Evolutionary conservation across 1,284 basidiomycete genomes (phyloP).

Genomic region (Bjerkandera adusta): DNA sequence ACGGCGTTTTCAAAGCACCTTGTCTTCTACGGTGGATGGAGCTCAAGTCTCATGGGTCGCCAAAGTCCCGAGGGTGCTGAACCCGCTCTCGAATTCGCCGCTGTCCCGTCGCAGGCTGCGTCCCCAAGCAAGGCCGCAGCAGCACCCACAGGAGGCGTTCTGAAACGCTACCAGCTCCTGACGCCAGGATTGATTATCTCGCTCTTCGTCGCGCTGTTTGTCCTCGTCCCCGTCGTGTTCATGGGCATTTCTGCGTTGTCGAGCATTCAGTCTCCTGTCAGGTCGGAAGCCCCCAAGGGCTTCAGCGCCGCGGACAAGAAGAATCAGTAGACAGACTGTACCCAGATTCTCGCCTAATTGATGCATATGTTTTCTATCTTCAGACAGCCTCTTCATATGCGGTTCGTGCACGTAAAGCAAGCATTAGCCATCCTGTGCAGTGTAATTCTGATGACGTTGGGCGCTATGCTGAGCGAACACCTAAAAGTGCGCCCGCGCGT

Average conservation of each 20-base stretch:
- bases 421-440: neutral
- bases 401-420: neutral
- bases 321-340: conserved; percentile 50
- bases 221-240: conserved; percentile 70
- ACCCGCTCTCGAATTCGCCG: conserved; percentile 16
- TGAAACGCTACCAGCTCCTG: conserved; percentile 75
- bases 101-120: neutral
- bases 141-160: conserved; percentile 52
- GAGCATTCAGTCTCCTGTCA: conserved; percentile 72
- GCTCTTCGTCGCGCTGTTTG: conserved; percentile 66
- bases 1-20: conserved; percentile 54
- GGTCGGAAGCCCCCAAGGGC: conserved; percentile 61
- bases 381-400: neutral
- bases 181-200: conserved; percentile 77
- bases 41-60: conserved; percentile 34
- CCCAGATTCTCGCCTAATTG: neutral
- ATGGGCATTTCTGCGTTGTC: conserved; percentile 69
- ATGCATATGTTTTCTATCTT: neutral
- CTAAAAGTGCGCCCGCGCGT: neutral
- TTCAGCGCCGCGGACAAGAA: conserved; percentile 74
- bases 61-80: conserved; percentile 28
- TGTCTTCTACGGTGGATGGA: conserved; percentile 61
- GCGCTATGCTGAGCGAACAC: neutral
- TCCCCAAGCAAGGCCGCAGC: conserved; percentile 34
- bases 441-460: neutral